Base-by-base conservation (phyloP, 768 basidiomycete genomes). In the Leucocoprinus sp. region DNA sequence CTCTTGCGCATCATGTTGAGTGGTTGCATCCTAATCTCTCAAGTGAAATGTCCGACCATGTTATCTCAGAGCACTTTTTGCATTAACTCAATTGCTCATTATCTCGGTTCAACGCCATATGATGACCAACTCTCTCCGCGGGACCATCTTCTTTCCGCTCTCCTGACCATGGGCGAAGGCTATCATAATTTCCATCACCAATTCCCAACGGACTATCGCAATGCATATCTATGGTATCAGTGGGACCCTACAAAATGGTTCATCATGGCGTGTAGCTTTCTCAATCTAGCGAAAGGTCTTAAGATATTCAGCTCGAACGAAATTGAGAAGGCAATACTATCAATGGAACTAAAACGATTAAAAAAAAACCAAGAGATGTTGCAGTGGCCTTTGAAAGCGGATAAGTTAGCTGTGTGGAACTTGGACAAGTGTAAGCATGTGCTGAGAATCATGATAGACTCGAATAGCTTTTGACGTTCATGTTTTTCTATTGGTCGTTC, bases 151-250 rank as follows among this genome's bases (percentile, higher is more conserved):
- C 60, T 93, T 60, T 93, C 93, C 22, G 93, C 93, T 2, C 69
- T 96, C 24, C 83, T 80, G 50, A 96, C 93, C 28, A 82, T 93
- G 56, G 93, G 93, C 43, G 93, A 97, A 64, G 93, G 93, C 12
- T 97, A 97, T 70, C 93, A 97, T 72, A 97, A 97, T 66, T 95
- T 95, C 78, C 93, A 97, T 68, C 93, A 97, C 51, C 72, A 82
- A 59, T 95, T 95, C 78, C 93, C 93, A 5, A 91, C 91, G 87
- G 93, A 97, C 64, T 97, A 93, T 70, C 78, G 93, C 19, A 95
- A 95, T 58, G 93, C 92, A 45, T 91, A 95, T 72, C 90, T 74
- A 63, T 91, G 88, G 88, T 88, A 86, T 64, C 88, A 92, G 60
- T 92, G 90, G 57, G 88, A 91, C 59, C 90, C 89, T 8, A 91